These are phyloP conservation scores for Linum usitatissimum DNA, from an alignment of 345 rosid genomes.

Conservation along the genomic window DNA sequence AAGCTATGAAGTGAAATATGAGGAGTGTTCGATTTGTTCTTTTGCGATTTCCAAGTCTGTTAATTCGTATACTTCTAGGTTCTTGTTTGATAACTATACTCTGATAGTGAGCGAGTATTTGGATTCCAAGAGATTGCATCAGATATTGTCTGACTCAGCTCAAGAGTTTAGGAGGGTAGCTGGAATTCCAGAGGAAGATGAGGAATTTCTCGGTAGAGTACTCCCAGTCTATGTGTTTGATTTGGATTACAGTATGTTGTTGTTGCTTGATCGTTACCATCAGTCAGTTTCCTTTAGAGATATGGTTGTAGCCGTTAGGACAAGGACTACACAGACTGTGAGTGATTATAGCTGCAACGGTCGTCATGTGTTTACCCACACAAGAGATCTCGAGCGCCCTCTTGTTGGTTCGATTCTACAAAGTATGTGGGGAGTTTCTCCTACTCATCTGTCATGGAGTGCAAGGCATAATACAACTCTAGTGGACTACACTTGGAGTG, in stretches of 20 bases:
- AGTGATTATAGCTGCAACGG: slow-evolving; percentile 94
- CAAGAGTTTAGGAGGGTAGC: slow-evolving; percentile 68
- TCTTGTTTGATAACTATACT: slow-evolving; percentile 88
- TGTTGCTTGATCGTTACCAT: slow-evolving; percentile 85
- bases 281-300: slow-evolving; percentile 84
- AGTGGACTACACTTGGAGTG: slow-evolving; percentile 95
- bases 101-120: slow-evolving; percentile 92
- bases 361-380: slow-evolving; percentile 73
- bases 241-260: slow-evolving; percentile 46
- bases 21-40: slow-evolving; percentile 72
- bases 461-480: slow-evolving; percentile 63
- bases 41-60: slow-evolving; percentile 65
- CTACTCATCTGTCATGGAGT: slow-evolving; percentile 88
- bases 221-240: slow-evolving; percentile 95
- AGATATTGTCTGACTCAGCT: slow-evolving; percentile 62
- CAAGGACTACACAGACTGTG: slow-evolving; percentile 67
- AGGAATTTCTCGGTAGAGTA: slow-evolving; percentile 63
- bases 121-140: slow-evolving; percentile 90
- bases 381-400: slow-evolving; percentile 76
- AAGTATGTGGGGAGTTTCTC: slow-evolving; percentile 99
- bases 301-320: slow-evolving; percentile 93
- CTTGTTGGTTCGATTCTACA: slow-evolving; percentile 85
- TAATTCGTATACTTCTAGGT: slow-evolving; percentile 89
- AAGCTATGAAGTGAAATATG: slow-evolving; percentile 43
- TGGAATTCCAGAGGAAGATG: slow-evolving; percentile 73